Conservation (phyloP, 1,284 basidiomycete genomes). For the Puccinia hordei region DNA sequence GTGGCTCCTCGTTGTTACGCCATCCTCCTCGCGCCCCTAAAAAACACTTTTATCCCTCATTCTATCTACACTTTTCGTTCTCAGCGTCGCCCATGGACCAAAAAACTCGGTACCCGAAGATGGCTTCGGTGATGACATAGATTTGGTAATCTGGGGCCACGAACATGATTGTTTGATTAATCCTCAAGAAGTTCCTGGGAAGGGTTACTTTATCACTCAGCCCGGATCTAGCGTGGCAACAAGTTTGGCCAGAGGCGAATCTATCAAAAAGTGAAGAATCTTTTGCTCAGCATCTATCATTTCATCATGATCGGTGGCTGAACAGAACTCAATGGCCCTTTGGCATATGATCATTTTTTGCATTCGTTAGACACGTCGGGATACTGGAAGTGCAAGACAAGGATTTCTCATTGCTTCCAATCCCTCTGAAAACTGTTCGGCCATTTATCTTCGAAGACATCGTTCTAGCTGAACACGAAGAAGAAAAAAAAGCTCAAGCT, state of each 20-base stretch:
- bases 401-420: slow-evolving; percentile 79
- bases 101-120: slow-evolving; percentile 91
- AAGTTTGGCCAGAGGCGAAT: slow-evolving; percentile 83
- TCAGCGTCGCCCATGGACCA: slow-evolving; percentile 85
- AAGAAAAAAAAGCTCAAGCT: slow-evolving; percentile 69
- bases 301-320: slow-evolving; percentile 43
- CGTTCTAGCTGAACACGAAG: slow-evolving; percentile 71
- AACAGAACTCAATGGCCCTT: slow-evolving; percentile 18
- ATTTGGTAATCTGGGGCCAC: slow-evolving; percentile 96
- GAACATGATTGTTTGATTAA: slow-evolving; percentile 95
- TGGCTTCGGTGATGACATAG: slow-evolving; percentile 92
- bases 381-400: slow-evolving; percentile 80
- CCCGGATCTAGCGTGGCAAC: slow-evolving; percentile 95
- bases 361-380: slow-evolving; percentile 73
- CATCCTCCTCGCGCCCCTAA: background rate
- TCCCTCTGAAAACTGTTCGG: slow-evolving; percentile 84
- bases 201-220: slow-evolving; percentile 87
- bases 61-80: background rate
- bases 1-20: background rate
- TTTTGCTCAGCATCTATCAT: slow-evolving; percentile 38
- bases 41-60: slow-evolving; percentile 3
- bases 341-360: background rate
- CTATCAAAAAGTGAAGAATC: slow-evolving; percentile 75
- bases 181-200: slow-evolving; percentile 86
- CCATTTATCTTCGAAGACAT: slow-evolving; percentile 93